Evolutionary conservation across 768 basidiomycete species (phyloP).

Genomic region (Tremella mesenterica): DNA sequence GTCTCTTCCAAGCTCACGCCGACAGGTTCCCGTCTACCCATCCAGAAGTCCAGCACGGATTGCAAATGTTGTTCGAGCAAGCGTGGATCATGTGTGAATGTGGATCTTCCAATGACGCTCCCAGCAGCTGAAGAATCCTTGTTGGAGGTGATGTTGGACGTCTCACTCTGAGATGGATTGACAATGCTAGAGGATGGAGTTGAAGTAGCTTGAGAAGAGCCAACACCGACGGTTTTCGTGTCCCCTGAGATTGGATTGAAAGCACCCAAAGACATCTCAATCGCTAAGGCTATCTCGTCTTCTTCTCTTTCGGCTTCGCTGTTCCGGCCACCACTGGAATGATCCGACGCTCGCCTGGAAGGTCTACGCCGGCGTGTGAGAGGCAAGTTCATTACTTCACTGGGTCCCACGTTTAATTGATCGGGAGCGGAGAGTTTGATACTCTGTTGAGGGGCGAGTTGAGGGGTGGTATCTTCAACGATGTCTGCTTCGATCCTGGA

Average conservation of each 20-base stretch:
- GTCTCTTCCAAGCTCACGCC: constrained; percentile 61
- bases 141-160: background rate
- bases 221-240: constrained; percentile 1
- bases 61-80: constrained; percentile 54
- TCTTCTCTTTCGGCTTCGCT: constrained; percentile 14
- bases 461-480: constrained; percentile 23
- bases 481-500: constrained; percentile 1
- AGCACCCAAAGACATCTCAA: constrained; percentile 17
- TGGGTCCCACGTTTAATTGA: background rate
- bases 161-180: background rate
- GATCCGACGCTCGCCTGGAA: background rate
- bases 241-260: background rate
- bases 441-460: constrained; percentile 25
- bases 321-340: background rate
- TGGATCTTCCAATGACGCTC: constrained; percentile 58
- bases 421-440: constrained; percentile 5
- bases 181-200: background rate
- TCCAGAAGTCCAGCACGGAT: constrained; percentile 65
- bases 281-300: constrained; percentile 32
- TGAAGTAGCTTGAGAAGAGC: background rate
- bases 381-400: background rate
- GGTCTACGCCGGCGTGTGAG: background rate
- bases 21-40: constrained; percentile 57
- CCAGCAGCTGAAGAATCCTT: constrained; percentile 15
- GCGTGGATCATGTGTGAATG: constrained; percentile 53